phyloP scores from a whole-genome alignment of 2,329 filamentous ascomycete species.

The Alternaria metachromatica region DNA sequence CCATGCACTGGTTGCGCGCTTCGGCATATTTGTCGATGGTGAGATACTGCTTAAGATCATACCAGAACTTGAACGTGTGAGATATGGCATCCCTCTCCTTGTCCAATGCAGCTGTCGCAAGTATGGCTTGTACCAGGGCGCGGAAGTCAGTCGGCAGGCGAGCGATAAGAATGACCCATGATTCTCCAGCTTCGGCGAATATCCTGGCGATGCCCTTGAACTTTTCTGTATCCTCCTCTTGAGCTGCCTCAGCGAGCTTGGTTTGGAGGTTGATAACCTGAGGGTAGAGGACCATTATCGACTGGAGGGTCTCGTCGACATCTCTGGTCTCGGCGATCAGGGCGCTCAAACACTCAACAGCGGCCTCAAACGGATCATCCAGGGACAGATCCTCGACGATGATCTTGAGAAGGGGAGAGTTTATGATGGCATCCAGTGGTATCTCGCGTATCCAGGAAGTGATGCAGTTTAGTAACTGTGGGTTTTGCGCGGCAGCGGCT shows the following conservation, averaged over 20 bases:
- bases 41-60: slow-evolving; percentile 95
- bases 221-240: slow-evolving; percentile 81
- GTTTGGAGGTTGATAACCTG: slow-evolving; percentile 77
- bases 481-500: slow-evolving; percentile 80
- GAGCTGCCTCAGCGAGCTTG: slow-evolving; percentile 75
- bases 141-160: slow-evolving; percentile 82
- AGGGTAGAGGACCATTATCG: slow-evolving; percentile 84
- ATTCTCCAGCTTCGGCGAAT: slow-evolving; percentile 90
- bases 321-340: slow-evolving; percentile 92
- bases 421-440: slow-evolving; percentile 80
- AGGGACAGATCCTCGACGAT: slow-evolving; percentile 78
- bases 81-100: slow-evolving; percentile 90
- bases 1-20: slow-evolving; percentile 76
- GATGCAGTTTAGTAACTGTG: slow-evolving; percentile 91
- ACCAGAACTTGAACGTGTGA: slow-evolving; percentile 97
- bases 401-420: slow-evolving; percentile 81
- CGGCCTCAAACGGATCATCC: slow-evolving; percentile 81
- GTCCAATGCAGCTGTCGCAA: slow-evolving; percentile 90
- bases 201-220: slow-evolving; percentile 90
- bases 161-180: slow-evolving; percentile 92
- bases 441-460: slow-evolving; percentile 97
- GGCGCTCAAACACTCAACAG: slow-evolving; percentile 89
- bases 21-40: slow-evolving; percentile 88
- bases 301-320: slow-evolving; percentile 84
- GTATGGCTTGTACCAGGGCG: slow-evolving; percentile 82